A percentile compares a stretch with the other conserved stretches of the same genome.
phyloP scores from a whole-genome alignment of 805 yeast species.

The Kluyveromyces starmeri region DNA sequence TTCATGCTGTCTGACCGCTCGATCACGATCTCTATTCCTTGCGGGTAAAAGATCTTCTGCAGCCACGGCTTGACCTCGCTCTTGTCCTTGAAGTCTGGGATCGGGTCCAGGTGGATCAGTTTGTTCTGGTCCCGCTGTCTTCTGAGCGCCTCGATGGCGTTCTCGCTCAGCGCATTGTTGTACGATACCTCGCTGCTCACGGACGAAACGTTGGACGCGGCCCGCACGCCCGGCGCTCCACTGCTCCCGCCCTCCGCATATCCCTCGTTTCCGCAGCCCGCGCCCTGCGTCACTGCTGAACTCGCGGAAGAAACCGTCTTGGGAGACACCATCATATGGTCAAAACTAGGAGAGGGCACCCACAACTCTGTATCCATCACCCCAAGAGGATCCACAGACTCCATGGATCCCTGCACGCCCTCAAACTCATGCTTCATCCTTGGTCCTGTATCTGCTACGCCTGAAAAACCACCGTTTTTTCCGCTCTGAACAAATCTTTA shows the following conservation, averaged over 20 bases:
- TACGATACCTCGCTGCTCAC: constrained; percentile 3
- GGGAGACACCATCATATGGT: constrained; percentile 1
- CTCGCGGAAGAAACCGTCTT: not conserved
- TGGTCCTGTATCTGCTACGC: no score
- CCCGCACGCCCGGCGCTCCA: constrained; percentile 1
- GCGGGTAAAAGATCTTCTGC: constrained; percentile 36
- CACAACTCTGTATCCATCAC: constrained; percentile 6
- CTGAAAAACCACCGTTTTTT: no score
- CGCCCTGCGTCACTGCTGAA: not conserved
- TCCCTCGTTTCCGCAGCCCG: not conserved
- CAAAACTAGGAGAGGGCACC: constrained; percentile 8
- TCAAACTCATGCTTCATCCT: no score
- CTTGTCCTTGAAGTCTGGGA: constrained; percentile 34
- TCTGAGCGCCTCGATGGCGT: constrained; percentile 13
- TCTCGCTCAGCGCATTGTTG: constrained; percentile 12
- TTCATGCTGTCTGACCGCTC: constrained; percentile 54
- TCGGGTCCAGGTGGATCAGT: constrained; percentile 30
- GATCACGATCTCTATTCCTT: constrained; percentile 48
- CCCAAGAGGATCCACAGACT: constrained; percentile 7
- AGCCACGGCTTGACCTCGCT: constrained; percentile 56
- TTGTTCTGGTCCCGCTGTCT: constrained; percentile 25
- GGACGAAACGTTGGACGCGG: not conserved
- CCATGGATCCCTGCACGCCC: no score
- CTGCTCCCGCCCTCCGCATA: constrained; percentile 5
- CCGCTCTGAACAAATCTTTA: no score